Base-by-base conservation (phyloP, 148 eudicot species). In the Persicaria maculosa region DNA sequence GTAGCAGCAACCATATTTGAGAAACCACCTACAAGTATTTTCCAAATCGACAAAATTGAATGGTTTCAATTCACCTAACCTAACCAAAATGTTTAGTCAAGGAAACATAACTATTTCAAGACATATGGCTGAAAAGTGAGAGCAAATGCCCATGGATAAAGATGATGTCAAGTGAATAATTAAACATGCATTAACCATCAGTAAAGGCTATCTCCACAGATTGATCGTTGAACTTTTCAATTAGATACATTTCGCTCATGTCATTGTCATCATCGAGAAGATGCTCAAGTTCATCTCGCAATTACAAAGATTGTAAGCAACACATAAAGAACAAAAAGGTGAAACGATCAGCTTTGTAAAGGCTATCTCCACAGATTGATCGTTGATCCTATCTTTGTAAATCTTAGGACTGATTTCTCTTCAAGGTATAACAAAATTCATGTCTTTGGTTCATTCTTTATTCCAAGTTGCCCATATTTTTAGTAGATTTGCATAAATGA, bases 1-100 rank as follows among this genome's bases (percentile, higher is more conserved):
- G 76, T 61, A 94, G 88, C 78, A 94, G 82, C 70, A 92, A 91
- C 97, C 97, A 94, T 57, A 92, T 87, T 86, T 94, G 97, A 70
- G 93, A 87, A 76, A 94, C 88, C 81, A 94, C 98, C 98, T 92
- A 62, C 77, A 79, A 50, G 70, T 68, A 81, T 54, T 75, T 44
- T 43, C 20, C 59, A 70, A 73, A 46, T 62, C 25, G 68, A 62
- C 36, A 43, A 62, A 62, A 31, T 25, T 64, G 31, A 36, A 64
- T 36, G 7, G 36, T 14, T 44, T 17, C 0, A 45, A 46, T 14
- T 70, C 50, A 70, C n/a, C n/a, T n/a, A n/a, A n/a, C n/a, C n/a
- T n/a, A n/a, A n/a, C n/a, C n/a, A n/a, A n/a, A n/a, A n/a, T n/a
- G n/a, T n/a, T n/a, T n/a, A n/a, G n/a, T n/a, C n/a, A n/a, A n/a